These are phyloP conservation scores for Cyberlindnera bimundalis DNA, from an alignment of 805 yeast genomes.

Conservation along the genomic window DNA sequence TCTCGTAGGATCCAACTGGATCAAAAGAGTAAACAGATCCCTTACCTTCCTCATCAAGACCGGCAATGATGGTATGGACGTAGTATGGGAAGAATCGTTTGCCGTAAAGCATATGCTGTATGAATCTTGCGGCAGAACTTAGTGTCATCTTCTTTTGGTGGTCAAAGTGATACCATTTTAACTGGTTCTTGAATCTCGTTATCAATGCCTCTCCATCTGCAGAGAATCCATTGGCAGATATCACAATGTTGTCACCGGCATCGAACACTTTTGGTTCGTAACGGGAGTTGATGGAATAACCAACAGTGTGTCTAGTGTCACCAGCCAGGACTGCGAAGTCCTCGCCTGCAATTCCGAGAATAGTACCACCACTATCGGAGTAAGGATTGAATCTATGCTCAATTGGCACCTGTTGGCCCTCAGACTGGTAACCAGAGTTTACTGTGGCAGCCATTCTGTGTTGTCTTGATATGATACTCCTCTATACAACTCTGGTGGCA, in stretches of 20 bases:
- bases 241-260: constrained; percentile 81
- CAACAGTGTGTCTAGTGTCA: constrained; percentile 95
- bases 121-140: constrained; percentile 79
- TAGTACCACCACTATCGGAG: constrained; percentile 95
- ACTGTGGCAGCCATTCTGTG: constrained; percentile 39
- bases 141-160: constrained; percentile 70
- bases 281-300: constrained; percentile 90
- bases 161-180: constrained; percentile 92
- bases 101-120: constrained; percentile 86
- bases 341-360: constrained; percentile 95
- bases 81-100: constrained; percentile 96
- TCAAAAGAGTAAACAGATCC: constrained; percentile 96
- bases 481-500: too few relatives aligned
- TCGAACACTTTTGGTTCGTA: constrained; percentile 86
- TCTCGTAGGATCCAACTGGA: constrained; percentile 96
- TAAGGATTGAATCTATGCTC: constrained; percentile 93
- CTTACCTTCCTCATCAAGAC: constrained; percentile 79
- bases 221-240: constrained; percentile 94
- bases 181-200: constrained; percentile 57
- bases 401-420: constrained; percentile 57
- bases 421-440: constrained; percentile 65
- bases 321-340: constrained; percentile 97
- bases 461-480: too few relatives aligned
- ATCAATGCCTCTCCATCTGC: constrained; percentile 91
- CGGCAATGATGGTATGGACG: constrained; percentile 92